These are phyloP conservation scores for Candida dajiaensis DNA, from an alignment of 805 yeast genomes.

Conservation along the genomic window DNA sequence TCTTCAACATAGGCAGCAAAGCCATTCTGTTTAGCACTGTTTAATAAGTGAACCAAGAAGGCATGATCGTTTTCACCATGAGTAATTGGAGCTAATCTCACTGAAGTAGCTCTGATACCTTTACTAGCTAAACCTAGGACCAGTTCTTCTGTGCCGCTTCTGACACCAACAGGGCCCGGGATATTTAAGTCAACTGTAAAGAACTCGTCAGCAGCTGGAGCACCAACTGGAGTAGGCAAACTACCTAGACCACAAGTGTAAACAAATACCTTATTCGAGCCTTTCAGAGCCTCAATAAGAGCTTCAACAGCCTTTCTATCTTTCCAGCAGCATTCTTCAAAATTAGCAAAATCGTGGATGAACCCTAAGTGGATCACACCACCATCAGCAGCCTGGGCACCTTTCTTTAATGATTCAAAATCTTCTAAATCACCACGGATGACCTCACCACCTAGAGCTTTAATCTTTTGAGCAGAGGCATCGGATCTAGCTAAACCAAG, in stretches of 20 bases:
- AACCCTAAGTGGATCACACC: conserved; percentile 33
- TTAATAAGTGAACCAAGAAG: conserved; percentile 20
- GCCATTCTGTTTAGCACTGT: conserved; percentile 28
- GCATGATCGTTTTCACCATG: conserved; percentile 29
- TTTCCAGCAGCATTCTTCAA: conserved; percentile 11
- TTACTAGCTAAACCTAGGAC: conserved; percentile 15
- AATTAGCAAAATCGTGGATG: conserved; percentile 26
- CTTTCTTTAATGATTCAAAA: conserved; percentile 24
- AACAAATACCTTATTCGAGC: conserved; percentile 26
- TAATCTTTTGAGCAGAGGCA: conserved; percentile 23
- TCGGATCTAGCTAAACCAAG: conserved; percentile 29
- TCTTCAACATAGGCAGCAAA: conserved; percentile 26
- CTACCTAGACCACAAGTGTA: conserved; percentile 21
- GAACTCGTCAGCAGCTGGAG: conserved; percentile 8
- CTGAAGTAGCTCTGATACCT: conserved; percentile 23
- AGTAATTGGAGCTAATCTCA: conserved; percentile 31
- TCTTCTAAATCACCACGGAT: conserved; percentile 27
- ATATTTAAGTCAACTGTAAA: background rate
- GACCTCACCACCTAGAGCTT: conserved; percentile 21
- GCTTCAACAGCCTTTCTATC: conserved; percentile 27
- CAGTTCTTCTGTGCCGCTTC: conserved; percentile 14
- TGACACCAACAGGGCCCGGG: background rate
- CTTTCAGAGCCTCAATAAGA: conserved; percentile 24
- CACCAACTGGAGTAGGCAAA: conserved; percentile 6
- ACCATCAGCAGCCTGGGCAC: conserved; percentile 28